These are phyloP conservation scores for Paracamarosporium sp. DNA, from an alignment of 2,329 filamentous ascomycete genomes.

Conservation along the genomic window DNA sequence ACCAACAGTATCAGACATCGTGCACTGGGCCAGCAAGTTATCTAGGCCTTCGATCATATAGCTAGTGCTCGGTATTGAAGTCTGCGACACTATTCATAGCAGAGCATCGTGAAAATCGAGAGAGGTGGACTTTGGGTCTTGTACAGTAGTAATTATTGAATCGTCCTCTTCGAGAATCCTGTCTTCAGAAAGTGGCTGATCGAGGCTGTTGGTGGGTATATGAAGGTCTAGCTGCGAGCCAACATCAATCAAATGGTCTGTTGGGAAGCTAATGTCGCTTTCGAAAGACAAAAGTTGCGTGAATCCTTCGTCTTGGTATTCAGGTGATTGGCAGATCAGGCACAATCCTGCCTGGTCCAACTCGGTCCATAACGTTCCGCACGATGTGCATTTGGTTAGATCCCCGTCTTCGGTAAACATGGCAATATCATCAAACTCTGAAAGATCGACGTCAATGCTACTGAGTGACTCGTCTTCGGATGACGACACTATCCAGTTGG, in stretches of 20 bases:
- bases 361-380: constrained; percentile 18
- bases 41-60: background rate
- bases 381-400: constrained; percentile 18
- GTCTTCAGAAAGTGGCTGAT: background rate
- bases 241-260: background rate
- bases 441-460: constrained; percentile 23
- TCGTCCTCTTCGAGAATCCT: background rate
- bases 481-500: constrained; percentile 19
- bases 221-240: background rate
- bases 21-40: no score
- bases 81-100: background rate
- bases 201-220: background rate
- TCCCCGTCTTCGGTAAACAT: constrained; percentile 18
- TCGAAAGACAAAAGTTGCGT: background rate
- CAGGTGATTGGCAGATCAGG: constrained; percentile 1
- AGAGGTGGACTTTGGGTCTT: background rate
- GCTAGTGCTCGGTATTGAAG: background rate
- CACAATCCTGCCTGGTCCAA: constrained; percentile 9
- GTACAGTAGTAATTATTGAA: no score
- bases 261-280: background rate
- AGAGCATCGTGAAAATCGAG: background rate
- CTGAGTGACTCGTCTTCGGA: constrained; percentile 23
- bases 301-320: background rate
- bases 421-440: constrained; percentile 14
- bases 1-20: background rate